Conservation (phyloP, 192 early-diverging fungal genomes). For the Podila verticillata region DNA sequence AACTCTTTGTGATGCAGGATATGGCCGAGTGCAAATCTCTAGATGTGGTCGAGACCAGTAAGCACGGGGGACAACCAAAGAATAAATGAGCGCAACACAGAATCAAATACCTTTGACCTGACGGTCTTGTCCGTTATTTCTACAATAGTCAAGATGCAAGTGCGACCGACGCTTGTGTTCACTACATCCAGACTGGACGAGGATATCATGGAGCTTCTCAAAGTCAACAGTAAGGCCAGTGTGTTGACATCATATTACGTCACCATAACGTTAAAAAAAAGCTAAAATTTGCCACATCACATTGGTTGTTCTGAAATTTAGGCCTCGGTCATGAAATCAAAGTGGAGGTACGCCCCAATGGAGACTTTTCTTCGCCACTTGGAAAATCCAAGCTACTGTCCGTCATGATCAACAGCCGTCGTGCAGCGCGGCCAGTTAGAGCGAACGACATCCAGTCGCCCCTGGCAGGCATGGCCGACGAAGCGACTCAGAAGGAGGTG, state of each 20-base stretch:
- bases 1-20: conserved; percentile 58
- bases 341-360: conserved; percentile 28
- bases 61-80: neutral
- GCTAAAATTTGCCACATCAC: too few species aligned
- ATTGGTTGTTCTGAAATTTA: neutral
- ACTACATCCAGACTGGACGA: conserved; percentile 49
- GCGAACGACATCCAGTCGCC: neutral
- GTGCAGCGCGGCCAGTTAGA: neutral
- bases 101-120: neutral
- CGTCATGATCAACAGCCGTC: conserved; percentile 13
- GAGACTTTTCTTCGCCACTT: conserved; percentile 38
- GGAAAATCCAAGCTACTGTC: conserved; percentile 48
- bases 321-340: conserved; percentile 16
- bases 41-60: conserved; percentile 35
- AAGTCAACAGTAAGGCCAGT: conserved; percentile 15
- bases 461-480: neutral
- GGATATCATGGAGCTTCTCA: conserved; percentile 18
- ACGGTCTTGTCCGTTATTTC: neutral
- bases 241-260: too few species aligned
- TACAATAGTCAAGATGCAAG: conserved; percentile 41
- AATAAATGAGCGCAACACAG: neutral
- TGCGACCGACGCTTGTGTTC: conserved; percentile 44
- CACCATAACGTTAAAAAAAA: too few species aligned
- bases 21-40: conserved; percentile 30
- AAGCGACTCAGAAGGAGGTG: conserved; percentile 25